Evolutionary conservation across 148 eudicot species (phyloP), one percentile per base, ranked within the genome.

Genomic region (Camellia sinensis): DNA sequence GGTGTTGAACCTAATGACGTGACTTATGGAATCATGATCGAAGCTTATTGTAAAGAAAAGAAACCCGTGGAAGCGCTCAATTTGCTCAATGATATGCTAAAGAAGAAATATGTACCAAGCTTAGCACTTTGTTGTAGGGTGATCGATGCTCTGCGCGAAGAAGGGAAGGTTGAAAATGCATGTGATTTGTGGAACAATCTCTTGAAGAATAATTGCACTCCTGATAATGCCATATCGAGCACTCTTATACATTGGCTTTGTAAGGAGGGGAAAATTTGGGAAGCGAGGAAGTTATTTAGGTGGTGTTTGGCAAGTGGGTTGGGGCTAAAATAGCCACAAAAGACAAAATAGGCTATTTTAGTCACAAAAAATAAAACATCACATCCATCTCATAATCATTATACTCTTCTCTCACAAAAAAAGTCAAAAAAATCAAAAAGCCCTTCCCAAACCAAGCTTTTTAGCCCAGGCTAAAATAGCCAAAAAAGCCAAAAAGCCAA

Each of bases 171-270:
- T 43, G 92, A 89, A 64, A 92, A 90, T 37, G 98, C 98, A 0
- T 86, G 86, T 75, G 83, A 81, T 45, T 81, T 93, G 79, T 93
- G 98, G 98, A 93, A 84, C 83, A 89, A 82, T 84, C 84, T 93
- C 67, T 82, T 95, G 87, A 86, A 87, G 83, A 90, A 89, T 76
- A 93, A 95, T 69, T 85, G 88, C 45, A 87, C 87, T 2, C 93
- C 93, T 2, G 93, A 93, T 85, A 91, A 89, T 86, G 80, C 87
- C 6, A 80, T 89, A 76, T 85, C 89, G 21, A 89, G 94, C 79
- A 90, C 97, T 3, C 94, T 95, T 78, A 90, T 95, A 46, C 91
- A 93, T 74, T 95, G 98, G 98, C 76, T 95, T 10, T 95, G 98
- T 79, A 91, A 90, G 90, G 80, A 87, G 78, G 97, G 92, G 75